phyloP scores from a whole-genome alignment of 176 grass and related monocot genomes.

The Chrysopogon serrulatus region DNA sequence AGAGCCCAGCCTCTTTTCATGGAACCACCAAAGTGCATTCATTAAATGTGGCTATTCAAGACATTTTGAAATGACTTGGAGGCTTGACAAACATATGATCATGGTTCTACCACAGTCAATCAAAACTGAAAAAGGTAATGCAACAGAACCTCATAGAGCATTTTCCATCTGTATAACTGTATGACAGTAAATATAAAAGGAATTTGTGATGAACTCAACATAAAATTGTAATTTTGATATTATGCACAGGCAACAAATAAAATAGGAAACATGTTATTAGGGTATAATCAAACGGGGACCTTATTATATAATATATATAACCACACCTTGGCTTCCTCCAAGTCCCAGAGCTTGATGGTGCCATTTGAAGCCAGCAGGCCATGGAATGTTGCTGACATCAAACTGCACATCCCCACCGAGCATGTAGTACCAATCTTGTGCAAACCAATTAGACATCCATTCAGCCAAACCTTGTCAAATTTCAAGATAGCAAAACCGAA shows the following conservation, averaged over 20 bases:
- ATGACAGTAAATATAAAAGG: slow-evolving; percentile 18
- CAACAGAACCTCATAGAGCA: background rate
- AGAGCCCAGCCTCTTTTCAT: background rate
- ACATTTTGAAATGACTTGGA: background rate
- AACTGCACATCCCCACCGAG: slow-evolving; percentile 80
- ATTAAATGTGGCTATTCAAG: background rate
- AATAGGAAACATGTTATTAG: background rate
- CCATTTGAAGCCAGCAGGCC: slow-evolving; percentile 91
- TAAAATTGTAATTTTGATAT: background rate
- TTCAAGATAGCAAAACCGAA: background rate
- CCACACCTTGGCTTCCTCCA: slow-evolving; percentile 90
- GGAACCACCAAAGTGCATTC: background rate
- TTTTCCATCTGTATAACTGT: background rate
- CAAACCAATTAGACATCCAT: slow-evolving; percentile 12
- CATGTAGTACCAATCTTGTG: slow-evolving; percentile 83
- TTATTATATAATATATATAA: slow-evolving; percentile 20
- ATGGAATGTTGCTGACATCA: slow-evolving; percentile 81
- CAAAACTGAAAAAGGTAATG: background rate
- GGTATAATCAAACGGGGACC: background rate
- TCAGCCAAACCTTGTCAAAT: slow-evolving; percentile 17
- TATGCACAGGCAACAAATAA: background rate
- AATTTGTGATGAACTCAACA: background rate
- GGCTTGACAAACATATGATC: background rate
- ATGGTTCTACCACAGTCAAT: background rate
- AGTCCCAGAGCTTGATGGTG: slow-evolving; percentile 92